Conservation (phyloP, 2,329 filamentous ascomycete species). For the Polytolypa hystricis region DNA sequence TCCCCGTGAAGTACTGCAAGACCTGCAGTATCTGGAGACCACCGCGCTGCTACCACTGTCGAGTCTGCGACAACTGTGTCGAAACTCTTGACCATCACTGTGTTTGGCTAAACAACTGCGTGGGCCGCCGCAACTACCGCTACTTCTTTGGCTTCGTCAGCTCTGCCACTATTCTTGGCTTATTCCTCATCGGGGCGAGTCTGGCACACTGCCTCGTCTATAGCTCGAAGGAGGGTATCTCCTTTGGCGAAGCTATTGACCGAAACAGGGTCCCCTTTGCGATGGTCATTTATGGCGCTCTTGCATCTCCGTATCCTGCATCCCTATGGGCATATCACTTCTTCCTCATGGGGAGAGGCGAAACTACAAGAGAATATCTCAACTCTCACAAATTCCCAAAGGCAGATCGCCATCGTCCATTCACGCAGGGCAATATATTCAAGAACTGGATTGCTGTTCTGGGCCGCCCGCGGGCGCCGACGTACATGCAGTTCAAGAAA, state of each 20-base stretch:
- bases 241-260: conserved; percentile 57
- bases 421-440: conserved; percentile 63
- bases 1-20: conserved; percentile 95
- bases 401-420: conserved; percentile 82
- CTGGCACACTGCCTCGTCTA: conserved; percentile 74
- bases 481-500: conserved; percentile 78
- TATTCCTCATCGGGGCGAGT: conserved; percentile 66
- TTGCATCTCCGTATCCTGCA: conserved; percentile 68
- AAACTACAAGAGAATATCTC: conserved; percentile 92
- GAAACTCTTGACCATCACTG: conserved; percentile 98
- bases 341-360: conserved; percentile 79
- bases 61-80: conserved; percentile 91
- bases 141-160: conserved; percentile 93
- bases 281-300: conserved; percentile 70
- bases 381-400: conserved; percentile 93
- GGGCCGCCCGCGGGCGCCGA: conserved; percentile 71
- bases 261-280: conserved; percentile 73
- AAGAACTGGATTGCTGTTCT: conserved; percentile 76
- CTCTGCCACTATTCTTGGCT: conserved; percentile 61
- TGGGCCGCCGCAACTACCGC: conserved; percentile 92
- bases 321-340: conserved; percentile 81
- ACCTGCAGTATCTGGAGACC: conserved; percentile 97
- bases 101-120: conserved; percentile 97
- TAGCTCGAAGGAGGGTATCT: conserved; percentile 49
- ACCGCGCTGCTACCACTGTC: conserved; percentile 89